phyloP scores from a whole-genome alignment of 75 land plant species.

The Azolla pinnata region DNA sequence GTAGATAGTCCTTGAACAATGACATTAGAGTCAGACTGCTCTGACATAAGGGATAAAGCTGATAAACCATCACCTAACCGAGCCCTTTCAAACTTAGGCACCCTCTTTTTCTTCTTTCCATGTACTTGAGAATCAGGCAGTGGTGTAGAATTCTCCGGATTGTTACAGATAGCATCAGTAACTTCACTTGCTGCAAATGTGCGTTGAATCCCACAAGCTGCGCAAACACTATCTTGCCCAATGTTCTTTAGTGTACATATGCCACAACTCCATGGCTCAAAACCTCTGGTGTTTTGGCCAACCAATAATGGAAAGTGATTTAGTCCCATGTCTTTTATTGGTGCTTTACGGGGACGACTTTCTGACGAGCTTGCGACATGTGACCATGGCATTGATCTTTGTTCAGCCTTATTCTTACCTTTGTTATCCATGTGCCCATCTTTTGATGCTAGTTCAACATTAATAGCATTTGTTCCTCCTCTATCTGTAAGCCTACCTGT shows the following conservation, averaged over 20 bases:
- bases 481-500: not conserved
- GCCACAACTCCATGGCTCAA: constrained; percentile 27
- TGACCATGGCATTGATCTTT: constrained; percentile 1
- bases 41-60: constrained; percentile 23
- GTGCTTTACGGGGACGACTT: no score
- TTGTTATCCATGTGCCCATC: not conserved
- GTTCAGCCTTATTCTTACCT: not conserved
- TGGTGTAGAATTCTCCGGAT: no score
- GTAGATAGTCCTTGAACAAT: constrained; percentile 17
- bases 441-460: not conserved
- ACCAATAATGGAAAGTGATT: not conserved
- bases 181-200: constrained; percentile 11
- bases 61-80: constrained; percentile 63
- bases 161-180: no score
- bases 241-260: constrained; percentile 28
- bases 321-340: not conserved
- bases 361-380: not conserved
- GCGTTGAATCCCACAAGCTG: constrained; percentile 26
- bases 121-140: constrained; percentile 22
- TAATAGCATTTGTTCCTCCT: not conserved
- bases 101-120: constrained; percentile 53
- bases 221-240: constrained; percentile 8
- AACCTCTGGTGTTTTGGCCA: not conserved
- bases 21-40: constrained; percentile 18
- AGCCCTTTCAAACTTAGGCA: constrained; percentile 55